Evolutionary conservation across 106 monocot genomes (phyloP).

Genomic region (Dioscorea alata): DNA sequence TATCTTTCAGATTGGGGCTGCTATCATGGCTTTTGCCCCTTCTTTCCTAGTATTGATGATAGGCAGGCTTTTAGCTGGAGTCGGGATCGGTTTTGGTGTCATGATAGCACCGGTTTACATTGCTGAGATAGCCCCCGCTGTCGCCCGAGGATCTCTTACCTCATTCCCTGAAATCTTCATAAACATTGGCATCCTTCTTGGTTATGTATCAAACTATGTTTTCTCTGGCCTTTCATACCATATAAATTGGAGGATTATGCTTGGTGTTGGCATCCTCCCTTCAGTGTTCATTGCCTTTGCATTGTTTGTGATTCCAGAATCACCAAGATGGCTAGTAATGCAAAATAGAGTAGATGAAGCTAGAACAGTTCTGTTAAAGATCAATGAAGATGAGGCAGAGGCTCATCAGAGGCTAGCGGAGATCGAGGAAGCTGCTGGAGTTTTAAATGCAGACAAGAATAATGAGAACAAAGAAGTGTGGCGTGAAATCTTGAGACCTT

Average conservation of each 20-base stretch:
- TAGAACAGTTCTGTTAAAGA: conserved; percentile 48
- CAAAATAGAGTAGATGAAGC: conserved; percentile 71
- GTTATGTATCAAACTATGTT: conserved; percentile 85
- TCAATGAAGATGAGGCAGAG: conserved; percentile 52
- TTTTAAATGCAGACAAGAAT: conserved; percentile 10
- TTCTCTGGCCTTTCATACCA: conserved; percentile 81
- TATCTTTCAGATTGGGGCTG: conserved; percentile 77
- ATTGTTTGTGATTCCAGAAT: conserved; percentile 79
- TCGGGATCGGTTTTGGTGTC: conserved; percentile 91
- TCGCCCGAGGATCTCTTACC: conserved; percentile 67
- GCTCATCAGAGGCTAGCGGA: conserved; percentile 60
- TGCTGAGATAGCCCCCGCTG: conserved; percentile 88
- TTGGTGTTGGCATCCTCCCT: conserved; percentile 89
- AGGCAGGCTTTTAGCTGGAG: conserved; percentile 73
- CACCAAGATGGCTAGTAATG: conserved; percentile 95
- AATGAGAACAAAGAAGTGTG: conserved; percentile 51
- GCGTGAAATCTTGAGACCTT: conserved; percentile 60
- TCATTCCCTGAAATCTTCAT: conserved; percentile 98
- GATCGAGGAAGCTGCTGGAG: conserved; percentile 58
- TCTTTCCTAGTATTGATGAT: conserved; percentile 67
- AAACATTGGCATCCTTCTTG: conserved; percentile 88
- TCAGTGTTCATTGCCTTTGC: conserved; percentile 84
- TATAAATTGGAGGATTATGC: conserved; percentile 91
- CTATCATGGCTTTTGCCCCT: conserved; percentile 76
- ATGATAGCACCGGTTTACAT: conserved; percentile 97